Conservation (phyloP, 1,284 basidiomycete genomes). For the Ceratobasidium theobromae region DNA sequence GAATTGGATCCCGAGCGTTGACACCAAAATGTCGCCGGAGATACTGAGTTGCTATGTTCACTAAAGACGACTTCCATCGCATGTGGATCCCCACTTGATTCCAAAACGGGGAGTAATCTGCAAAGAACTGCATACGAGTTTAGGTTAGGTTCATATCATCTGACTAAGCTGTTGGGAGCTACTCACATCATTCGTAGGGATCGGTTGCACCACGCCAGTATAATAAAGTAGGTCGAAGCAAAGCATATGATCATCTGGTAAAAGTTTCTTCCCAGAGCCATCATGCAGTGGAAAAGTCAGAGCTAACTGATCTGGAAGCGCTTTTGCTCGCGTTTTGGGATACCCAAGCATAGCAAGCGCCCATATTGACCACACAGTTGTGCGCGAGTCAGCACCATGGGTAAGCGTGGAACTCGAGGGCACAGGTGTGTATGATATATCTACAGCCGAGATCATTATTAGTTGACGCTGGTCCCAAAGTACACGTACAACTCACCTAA, state of each 20-base stretch:
- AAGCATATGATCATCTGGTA: slow-evolving; percentile 54
- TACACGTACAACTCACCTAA: background rate
- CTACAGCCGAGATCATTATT: background rate
- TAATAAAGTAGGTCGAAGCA: slow-evolving; percentile 58
- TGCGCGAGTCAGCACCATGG: background rate
- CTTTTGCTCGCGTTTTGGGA: background rate
- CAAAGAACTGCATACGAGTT: slow-evolving; percentile 10
- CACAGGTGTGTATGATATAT: slow-evolving; percentile 15
- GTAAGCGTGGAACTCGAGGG: slow-evolving; percentile 5
- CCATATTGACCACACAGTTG: slow-evolving; percentile 5
- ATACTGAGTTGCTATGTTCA: slow-evolving; percentile 30
- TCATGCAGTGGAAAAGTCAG: background rate
- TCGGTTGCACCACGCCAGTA: slow-evolving; percentile 45
- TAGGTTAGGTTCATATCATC: background rate
- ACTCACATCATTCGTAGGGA: slow-evolving; percentile 17
- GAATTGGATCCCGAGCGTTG: background rate
- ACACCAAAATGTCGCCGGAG: slow-evolving; percentile 30
- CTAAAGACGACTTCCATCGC: slow-evolving; percentile 20
- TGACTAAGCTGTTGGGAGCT: background rate
- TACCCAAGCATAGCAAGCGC: slow-evolving; percentile 1
- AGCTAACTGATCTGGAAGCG: background rate
- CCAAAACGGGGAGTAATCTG: slow-evolving; percentile 31
- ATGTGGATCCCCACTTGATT: slow-evolving; percentile 29
- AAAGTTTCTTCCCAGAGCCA: slow-evolving; percentile 39
- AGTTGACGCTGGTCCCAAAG: background rate